These are phyloP conservation scores for Lachnellula hyalina DNA, from an alignment of 2,329 filamentous ascomycete species.

Conservation along the genomic window DNA sequence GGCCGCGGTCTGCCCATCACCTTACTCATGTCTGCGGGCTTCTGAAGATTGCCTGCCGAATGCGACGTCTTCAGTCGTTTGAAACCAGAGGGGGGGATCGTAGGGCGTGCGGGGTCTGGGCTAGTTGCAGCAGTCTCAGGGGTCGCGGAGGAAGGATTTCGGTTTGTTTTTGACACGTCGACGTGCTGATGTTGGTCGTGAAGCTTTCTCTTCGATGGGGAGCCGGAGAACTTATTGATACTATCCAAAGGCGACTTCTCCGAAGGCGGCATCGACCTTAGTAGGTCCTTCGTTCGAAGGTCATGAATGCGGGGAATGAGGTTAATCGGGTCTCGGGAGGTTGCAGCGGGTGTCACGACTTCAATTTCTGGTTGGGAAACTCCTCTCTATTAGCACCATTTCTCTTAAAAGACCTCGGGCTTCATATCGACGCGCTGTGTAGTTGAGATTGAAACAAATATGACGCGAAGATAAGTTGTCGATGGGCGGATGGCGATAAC, in stretches of 20 bases:
- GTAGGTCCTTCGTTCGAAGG: slow-evolving; percentile 16
- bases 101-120: not conserved
- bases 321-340: not conserved
- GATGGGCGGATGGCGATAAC: not conserved
- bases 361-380: not conserved
- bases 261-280: slow-evolving; percentile 29
- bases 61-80: slow-evolving; percentile 72
- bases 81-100: slow-evolving; percentile 47
- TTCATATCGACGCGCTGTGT: not conserved
- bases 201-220: slow-evolving; percentile 23
- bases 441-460: not conserved
- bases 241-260: slow-evolving; percentile 21
- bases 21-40: slow-evolving; percentile 23
- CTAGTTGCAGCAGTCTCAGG: slow-evolving; percentile 1
- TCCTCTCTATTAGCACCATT: not conserved
- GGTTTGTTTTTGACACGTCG: not conserved
- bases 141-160: slow-evolving; percentile 2
- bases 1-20: slow-evolving; percentile 13
- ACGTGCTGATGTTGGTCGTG: slow-evolving; percentile 11
- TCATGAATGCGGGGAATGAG: slow-evolving; percentile 18
- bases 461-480: not conserved
- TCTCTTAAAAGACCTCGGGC: not conserved
- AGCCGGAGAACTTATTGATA: slow-evolving; percentile 10
- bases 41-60: slow-evolving; percentile 34
- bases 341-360: not conserved